phyloP scores from a whole-genome alignment of 2,329 filamentous ascomycete genomes.

The Hymenotorrendiella dingleyae region DNA sequence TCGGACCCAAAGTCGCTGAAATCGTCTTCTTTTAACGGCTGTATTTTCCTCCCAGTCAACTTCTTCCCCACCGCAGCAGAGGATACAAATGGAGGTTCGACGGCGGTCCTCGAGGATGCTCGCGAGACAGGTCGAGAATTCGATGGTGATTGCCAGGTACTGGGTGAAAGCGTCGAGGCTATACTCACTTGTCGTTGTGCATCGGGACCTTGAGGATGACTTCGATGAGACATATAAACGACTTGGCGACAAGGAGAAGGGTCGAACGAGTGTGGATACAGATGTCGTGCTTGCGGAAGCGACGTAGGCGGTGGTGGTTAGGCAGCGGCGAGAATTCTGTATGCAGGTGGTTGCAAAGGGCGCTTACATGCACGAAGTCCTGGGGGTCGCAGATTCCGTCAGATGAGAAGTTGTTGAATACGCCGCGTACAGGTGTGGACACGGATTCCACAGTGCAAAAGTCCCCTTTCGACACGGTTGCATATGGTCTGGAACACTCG shows the following conservation, averaged over 20 bases:
- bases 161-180: conserved; percentile 8
- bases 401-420: too few species aligned
- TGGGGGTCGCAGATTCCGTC: too few species aligned
- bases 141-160: conserved; percentile 15
- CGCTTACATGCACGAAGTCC: too few species aligned
- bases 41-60: conserved; percentile 10
- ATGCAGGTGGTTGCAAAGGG: neutral
- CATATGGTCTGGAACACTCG: too few species aligned
- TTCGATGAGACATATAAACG: conserved; percentile 27
- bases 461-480: too few species aligned
- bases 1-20: conserved; percentile 23
- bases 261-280: neutral
- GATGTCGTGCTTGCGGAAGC: too few species aligned
- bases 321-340: neutral
- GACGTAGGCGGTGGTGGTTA: too few species aligned
- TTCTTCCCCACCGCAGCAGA: conserved; percentile 14
- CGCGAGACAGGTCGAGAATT: conserved; percentile 17
- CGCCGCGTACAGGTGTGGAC: too few species aligned
- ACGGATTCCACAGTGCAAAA: too few species aligned
- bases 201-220: conserved; percentile 18
- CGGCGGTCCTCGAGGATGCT: conserved; percentile 18
- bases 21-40: conserved; percentile 14
- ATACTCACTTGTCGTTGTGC: conserved; percentile 9
- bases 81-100: conserved; percentile 9
- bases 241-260: neutral